phyloP scores from a whole-genome alignment of 345 rosid genomes.

The Barbarea vulgaris region DNA sequence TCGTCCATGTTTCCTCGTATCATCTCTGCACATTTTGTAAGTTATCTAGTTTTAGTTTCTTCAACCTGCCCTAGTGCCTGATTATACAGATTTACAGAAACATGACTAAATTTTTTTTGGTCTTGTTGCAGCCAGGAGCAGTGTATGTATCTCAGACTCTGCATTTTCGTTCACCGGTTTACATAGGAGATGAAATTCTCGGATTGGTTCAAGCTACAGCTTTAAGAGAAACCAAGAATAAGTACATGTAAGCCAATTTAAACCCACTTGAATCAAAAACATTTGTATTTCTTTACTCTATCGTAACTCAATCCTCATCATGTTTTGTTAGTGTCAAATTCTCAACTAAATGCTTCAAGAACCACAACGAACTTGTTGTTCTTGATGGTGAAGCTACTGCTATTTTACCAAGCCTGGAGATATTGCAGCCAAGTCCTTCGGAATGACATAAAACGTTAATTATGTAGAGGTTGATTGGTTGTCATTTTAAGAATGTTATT shows the following conservation, averaged over 20 bases:
- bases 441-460: constrained; percentile 5
- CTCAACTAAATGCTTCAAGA: constrained; percentile 76
- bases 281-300: neutral
- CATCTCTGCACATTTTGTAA: constrained; percentile 76
- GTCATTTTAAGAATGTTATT: neutral
- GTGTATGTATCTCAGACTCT: constrained; percentile 77
- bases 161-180: constrained; percentile 77
- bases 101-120: constrained; percentile 32
- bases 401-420: constrained; percentile 53
- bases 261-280: neutral
- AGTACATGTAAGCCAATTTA: constrained; percentile 55
- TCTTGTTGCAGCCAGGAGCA: constrained; percentile 72
- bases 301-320: constrained; percentile 7
- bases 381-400: constrained; percentile 81
- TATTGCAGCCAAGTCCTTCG: constrained; percentile 22
- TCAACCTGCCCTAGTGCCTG: neutral
- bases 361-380: constrained; percentile 50
- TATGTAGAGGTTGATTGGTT: neutral
- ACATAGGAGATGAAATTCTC: constrained; percentile 63
- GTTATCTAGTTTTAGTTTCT: constrained; percentile 28
- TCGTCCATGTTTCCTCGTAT: constrained; percentile 83
- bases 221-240: constrained; percentile 61
- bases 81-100: neutral
- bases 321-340: constrained; percentile 60
- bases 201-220: constrained; percentile 57